Evolutionary conservation across 345 rosid genomes (phyloP).

Genomic region (Populus ilicifolia): DNA sequence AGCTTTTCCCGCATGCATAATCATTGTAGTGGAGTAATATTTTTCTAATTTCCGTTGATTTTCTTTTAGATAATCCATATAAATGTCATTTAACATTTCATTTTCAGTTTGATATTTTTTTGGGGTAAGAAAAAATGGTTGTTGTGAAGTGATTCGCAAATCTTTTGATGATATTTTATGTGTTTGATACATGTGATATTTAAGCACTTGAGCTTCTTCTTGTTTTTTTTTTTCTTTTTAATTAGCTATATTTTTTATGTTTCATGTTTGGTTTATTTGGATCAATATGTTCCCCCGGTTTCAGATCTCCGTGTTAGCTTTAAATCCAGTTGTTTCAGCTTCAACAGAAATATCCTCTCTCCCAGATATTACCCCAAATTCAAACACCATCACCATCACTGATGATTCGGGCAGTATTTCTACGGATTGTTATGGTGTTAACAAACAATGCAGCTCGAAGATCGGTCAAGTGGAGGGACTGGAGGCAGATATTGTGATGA

Average conservation of each 20-base stretch:
- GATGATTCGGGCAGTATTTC: conserved; percentile 1
- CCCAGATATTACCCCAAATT: conserved; percentile 13
- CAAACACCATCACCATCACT: conserved; percentile 2
- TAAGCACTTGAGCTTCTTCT: background rate
- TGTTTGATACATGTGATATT: background rate
- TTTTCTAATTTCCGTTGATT: background rate
- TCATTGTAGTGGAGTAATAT: background rate
- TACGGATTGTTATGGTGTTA: conserved; percentile 1
- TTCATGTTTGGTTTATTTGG: background rate
- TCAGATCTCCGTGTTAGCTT: conserved; percentile 12
- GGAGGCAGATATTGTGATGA: conserved; percentile 24
- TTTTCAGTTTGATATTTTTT: too few relatives aligned
- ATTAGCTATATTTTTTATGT: background rate
- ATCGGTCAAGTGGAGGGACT: background rate
- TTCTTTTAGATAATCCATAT: background rate
- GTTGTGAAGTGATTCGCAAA: background rate
- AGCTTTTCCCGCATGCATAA: background rate
- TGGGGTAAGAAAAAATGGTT: background rate
- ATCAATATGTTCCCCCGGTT: background rate
- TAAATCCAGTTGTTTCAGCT: conserved; percentile 3
- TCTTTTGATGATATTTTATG: background rate
- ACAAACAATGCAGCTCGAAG: background rate
- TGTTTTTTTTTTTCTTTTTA: too few relatives aligned
- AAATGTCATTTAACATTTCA: background rate
- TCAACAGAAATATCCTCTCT: conserved; percentile 6